Percentiles rank a stretch among this genome's conserved stretches.
phyloP scores from a whole-genome alignment of 768 basidiomycete species.

The Rhodosporidiobolus sp. region DNA sequence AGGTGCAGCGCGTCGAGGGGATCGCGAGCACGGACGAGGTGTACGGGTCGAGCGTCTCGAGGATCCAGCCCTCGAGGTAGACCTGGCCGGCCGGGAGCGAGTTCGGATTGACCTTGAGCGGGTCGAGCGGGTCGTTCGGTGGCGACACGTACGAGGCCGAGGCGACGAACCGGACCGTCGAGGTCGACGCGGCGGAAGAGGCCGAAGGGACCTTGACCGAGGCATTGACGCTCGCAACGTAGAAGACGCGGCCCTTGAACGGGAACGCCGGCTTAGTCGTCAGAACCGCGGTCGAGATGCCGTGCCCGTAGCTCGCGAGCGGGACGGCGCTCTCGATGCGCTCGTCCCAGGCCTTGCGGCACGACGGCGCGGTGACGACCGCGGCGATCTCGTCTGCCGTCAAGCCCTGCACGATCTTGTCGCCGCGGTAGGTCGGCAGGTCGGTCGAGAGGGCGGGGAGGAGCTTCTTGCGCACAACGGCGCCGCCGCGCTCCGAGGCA shows the following conservation, averaged over 20 bases:
- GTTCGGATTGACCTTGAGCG: constrained; percentile 70
- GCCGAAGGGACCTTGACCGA: constrained; percentile 48
- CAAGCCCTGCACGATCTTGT: constrained; percentile 87
- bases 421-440: constrained; percentile 79
- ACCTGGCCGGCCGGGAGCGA: constrained; percentile 71
- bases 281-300: constrained; percentile 60
- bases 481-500: constrained; percentile 66
- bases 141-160: constrained; percentile 59
- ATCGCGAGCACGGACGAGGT: constrained; percentile 90
- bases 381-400: constrained; percentile 86
- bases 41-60: constrained; percentile 95
- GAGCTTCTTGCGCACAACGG: constrained; percentile 72
- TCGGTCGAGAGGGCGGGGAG: constrained; percentile 71
- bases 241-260: constrained; percentile 83
- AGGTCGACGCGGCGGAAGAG: constrained; percentile 48
- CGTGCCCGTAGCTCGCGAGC: constrained; percentile 74
- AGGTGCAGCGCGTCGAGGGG: constrained; percentile 83
- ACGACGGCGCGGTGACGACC: constrained; percentile 65
- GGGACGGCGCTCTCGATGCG: constrained; percentile 66
- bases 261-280: constrained; percentile 73
- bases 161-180: constrained; percentile 73
- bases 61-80: constrained; percentile 88
- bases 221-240: constrained; percentile 71
- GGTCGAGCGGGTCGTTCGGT: constrained; percentile 42
- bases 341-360: constrained; percentile 81